Percentiles rank a stretch among this genome's conserved stretches.
Evolutionary conservation across 225 moss, liverwort and hornwort species (phyloP).

Genomic region (Physcomitrium patens): DNA sequence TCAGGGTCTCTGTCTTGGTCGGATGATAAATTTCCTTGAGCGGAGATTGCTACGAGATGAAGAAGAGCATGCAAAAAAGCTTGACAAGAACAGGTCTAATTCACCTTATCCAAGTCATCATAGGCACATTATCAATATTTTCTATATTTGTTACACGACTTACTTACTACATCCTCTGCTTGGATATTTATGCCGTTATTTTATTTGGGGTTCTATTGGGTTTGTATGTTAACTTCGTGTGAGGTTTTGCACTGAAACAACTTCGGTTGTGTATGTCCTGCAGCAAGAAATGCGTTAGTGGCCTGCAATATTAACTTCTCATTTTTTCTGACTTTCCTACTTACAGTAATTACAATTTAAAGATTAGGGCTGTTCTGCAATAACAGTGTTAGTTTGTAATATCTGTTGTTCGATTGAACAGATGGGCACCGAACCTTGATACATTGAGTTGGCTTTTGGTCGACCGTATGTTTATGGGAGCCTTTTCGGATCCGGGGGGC

Average conservation of each 20-base stretch:
- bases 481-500: constrained; percentile 73
- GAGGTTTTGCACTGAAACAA: too few species aligned
- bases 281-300: too few species aligned
- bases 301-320: too few species aligned
- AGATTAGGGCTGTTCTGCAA: too few species aligned
- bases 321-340: neutral
- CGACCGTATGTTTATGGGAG: constrained; percentile 92
- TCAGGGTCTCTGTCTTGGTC: constrained; percentile 92
- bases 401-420: constrained; percentile 25
- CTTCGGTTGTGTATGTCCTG: too few species aligned
- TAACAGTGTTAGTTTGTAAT: constrained; percentile 7
- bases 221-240: too few species aligned
- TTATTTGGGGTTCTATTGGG: too few species aligned
- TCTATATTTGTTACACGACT: too few species aligned
- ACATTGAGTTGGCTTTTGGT: constrained; percentile 85
- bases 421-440: constrained; percentile 91
- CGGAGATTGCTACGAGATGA: constrained; percentile 84
- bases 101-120: neutral
- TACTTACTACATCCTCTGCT: too few species aligned
- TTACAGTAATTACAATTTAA: neutral
- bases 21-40: constrained; percentile 86
- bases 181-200: too few species aligned
- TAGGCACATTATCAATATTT: too few species aligned
- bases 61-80: constrained; percentile 85
- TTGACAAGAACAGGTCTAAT: constrained; percentile 73